Evolutionary conservation across 2,329 filamentous ascomycete species (phyloP).

Genomic region (Stagonosporopsis chrysanthemi): DNA sequence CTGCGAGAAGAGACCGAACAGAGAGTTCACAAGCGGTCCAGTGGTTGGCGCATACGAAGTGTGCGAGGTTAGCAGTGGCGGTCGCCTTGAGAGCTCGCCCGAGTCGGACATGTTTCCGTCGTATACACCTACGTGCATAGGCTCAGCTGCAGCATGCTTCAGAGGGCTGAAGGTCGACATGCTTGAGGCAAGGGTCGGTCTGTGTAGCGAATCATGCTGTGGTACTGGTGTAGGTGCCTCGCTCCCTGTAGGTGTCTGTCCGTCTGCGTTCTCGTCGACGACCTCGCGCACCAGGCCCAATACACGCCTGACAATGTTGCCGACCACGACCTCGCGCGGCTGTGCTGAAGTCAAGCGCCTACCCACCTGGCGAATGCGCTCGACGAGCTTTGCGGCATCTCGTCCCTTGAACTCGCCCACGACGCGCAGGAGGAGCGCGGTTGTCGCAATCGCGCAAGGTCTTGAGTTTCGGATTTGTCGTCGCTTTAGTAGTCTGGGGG

Average conservation of each 20-base stretch:
- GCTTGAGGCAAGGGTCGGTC: conserved; percentile 50
- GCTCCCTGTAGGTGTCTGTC: conserved; percentile 63
- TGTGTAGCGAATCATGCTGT: conserved; percentile 44
- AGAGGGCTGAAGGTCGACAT: conserved; percentile 59
- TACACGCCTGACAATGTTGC: conserved; percentile 91
- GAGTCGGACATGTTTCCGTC: conserved; percentile 46
- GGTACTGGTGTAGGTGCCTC: conserved; percentile 55
- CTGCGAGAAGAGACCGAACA: conserved; percentile 87
- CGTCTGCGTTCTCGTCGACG: conserved; percentile 79
- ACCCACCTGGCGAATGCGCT: conserved; percentile 80
- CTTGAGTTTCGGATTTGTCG: conserved; percentile 88
- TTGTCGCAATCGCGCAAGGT: conserved; percentile 88
- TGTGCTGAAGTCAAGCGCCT: conserved; percentile 81
- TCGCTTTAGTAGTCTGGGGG: conserved; percentile 79
- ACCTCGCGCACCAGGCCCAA: conserved; percentile 92
- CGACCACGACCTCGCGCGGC: conserved; percentile 88
- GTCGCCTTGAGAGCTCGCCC: conserved; percentile 56
- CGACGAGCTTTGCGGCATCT: conserved; percentile 79
- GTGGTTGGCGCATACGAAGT: conserved; percentile 67
- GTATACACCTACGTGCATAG: conserved; percentile 40
- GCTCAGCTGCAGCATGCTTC: conserved; percentile 51
- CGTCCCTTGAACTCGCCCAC: conserved; percentile 82
- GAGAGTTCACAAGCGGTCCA: conserved; percentile 68
- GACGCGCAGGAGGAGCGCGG: conserved; percentile 85
- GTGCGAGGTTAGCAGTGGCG: conserved; percentile 68